Evolutionary conservation across 495 filamentous ascomycete species (phyloP), one percentile per base, ranked within the genome.

Genomic region (Daldinia grandis): DNA sequence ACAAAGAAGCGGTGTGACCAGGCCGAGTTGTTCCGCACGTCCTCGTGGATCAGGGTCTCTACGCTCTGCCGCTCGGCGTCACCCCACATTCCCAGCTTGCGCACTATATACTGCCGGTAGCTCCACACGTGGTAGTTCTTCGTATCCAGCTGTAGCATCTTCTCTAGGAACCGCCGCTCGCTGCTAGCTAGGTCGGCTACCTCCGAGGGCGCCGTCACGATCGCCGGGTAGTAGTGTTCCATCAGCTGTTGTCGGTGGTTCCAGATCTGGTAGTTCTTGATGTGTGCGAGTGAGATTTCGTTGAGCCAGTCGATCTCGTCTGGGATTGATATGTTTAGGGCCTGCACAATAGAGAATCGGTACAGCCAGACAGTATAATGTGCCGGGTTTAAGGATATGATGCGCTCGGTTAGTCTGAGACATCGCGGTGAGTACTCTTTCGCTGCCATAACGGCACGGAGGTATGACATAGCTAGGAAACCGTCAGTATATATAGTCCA

Each of bases 91-190:
- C 82, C 83, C 74, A 98, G 92, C 72, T 93, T 92, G 33, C 87
- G 86, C 38, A 98, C 93, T 1, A 98, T 83, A 87, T 94, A 98
- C 80, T 97, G 95, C 14, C 92, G 87, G 78, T 98, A 98, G 58
- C 90, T 92, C 95, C 95, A 99, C 40, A 99, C 96, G 78, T 99
- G 95, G 76, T 98, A 98, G 82, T 99, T 99, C 79, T 99, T 99
- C 12, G 90, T 87, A 78, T 99, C 95, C 70, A 89, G 84, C 62
- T 86, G 85, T 47, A 99, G 92, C 88, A 98, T 98, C 42, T 84
- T 74, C 64, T 84, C 85, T 49, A 97, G 86, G 82, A 99, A 99
- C 38, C 83, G 82, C 28, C 81, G 77, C 81, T 99, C 95, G 17
- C 85, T 76, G 1, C 72, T 62, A 10, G 78, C 83, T 33, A 88